Conservation (phyloP, 257 asterid species). For the Petunia axillaris region DNA sequence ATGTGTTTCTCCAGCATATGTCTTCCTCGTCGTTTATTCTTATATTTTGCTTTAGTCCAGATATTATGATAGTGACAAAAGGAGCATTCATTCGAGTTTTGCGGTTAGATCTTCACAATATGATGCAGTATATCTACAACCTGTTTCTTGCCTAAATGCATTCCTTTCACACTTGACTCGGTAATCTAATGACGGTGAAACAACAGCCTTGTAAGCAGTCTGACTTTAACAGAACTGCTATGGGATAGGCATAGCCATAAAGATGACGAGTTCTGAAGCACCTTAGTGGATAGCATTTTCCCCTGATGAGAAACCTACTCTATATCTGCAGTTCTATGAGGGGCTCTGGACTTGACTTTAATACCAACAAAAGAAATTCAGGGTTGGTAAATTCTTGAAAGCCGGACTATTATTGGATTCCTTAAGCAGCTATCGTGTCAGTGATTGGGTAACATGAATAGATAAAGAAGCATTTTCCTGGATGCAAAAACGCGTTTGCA, state of each 20-base stretch:
- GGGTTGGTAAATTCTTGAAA: neutral
- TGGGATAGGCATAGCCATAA: neutral
- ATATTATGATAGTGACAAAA: neutral
- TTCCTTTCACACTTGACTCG: neutral
- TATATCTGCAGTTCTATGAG: neutral
- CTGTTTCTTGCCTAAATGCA: neutral
- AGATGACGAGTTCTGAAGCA: neutral
- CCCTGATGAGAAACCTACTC: neutral
- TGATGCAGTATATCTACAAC: neutral
- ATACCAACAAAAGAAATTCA: neutral
- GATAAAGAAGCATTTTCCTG: no score
- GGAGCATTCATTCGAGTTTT: neutral
- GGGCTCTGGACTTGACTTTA: neutral
- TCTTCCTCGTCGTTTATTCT: neutral
- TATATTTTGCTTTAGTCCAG: constrained; percentile 13
- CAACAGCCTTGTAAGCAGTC: neutral
- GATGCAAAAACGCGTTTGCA: no score
- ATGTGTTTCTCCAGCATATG: neutral
- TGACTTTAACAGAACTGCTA: neutral
- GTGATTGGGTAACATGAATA: no score
- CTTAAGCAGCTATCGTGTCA: no score
- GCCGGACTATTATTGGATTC: no score
- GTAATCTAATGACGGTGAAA: neutral
- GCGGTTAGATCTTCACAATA: neutral
- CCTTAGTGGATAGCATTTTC: neutral